Percentiles rank a stretch among this genome's conserved stretches.
These are phyloP conservation scores for Blastobotrys peoriensis DNA, from an alignment of 805 yeast genomes.

Conservation along the genomic window DNA sequence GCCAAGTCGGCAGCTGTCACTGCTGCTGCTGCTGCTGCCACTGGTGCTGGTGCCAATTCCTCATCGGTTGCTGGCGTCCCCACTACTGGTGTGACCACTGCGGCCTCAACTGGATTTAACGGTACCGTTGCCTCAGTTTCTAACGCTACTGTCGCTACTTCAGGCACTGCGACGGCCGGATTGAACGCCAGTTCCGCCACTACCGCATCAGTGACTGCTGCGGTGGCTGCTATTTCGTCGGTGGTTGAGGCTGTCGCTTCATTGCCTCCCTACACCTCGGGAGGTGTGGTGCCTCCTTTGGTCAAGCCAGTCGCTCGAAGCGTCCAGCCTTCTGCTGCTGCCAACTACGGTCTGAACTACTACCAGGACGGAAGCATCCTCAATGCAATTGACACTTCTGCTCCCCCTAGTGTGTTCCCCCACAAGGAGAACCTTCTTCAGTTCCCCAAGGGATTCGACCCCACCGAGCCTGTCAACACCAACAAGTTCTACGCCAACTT, in stretches of 20 bases:
- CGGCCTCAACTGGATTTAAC: slow-evolving; percentile 12
- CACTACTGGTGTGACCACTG: slow-evolving; percentile 9
- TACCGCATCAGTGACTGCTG: background rate
- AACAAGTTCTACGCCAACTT: slow-evolving; percentile 72
- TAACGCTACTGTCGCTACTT: slow-evolving; percentile 14
- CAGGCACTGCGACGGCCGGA: slow-evolving; percentile 11
- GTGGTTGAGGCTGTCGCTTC: background rate
- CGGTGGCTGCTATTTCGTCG: background rate
- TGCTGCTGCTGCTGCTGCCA: slow-evolving; percentile 12
- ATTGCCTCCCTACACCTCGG: background rate
- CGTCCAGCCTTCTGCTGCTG: background rate
- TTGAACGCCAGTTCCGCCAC: slow-evolving; percentile 1
- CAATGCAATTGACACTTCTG: slow-evolving; percentile 38
- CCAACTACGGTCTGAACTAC: slow-evolving; percentile 16
- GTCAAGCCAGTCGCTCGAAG: background rate
- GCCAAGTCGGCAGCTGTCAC: slow-evolving; percentile 4
- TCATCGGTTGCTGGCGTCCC: slow-evolving; percentile 13
- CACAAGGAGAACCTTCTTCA: slow-evolving; percentile 40
- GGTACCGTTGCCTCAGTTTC: slow-evolving; percentile 10
- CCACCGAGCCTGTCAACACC: slow-evolving; percentile 50
- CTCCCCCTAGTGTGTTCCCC: slow-evolving; percentile 43
- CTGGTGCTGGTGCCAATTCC: slow-evolving; percentile 14
- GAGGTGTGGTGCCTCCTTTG: background rate
- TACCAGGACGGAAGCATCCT: slow-evolving; percentile 39
- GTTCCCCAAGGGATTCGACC: slow-evolving; percentile 44